These are phyloP conservation scores for Paraphaeosphaeria sporulosa DNA, from an alignment of 2,329 filamentous ascomycete genomes.

Conservation along the genomic window DNA sequence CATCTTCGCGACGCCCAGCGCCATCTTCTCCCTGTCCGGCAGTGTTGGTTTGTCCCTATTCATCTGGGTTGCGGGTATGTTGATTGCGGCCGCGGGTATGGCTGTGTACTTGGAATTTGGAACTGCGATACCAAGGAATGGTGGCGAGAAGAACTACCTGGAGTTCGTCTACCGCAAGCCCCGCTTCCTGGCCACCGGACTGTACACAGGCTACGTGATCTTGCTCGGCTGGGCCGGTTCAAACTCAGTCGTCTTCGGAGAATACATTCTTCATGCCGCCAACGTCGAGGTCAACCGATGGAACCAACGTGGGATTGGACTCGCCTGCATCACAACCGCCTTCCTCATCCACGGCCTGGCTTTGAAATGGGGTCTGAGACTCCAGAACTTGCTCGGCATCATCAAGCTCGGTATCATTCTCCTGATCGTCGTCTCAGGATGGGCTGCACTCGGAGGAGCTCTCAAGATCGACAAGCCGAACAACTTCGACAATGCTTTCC, in stretches of 20 bases:
- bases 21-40: conserved; percentile 65
- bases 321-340: conserved; percentile 71
- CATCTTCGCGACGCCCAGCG: conserved; percentile 70
- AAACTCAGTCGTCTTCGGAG: conserved; percentile 74
- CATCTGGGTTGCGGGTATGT: conserved; percentile 68
- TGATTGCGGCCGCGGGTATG: conserved; percentile 69
- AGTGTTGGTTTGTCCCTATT: conserved; percentile 69
- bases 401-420: conserved; percentile 73
- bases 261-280: conserved; percentile 73
- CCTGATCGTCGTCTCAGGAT: conserved; percentile 70
- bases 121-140: conserved; percentile 69
- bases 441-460: conserved; percentile 67
- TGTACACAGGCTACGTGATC: conserved; percentile 68
- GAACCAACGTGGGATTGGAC: conserved; percentile 71
- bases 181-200: conserved; percentile 66
- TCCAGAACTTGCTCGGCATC: conserved; percentile 71
- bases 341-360: conserved; percentile 71
- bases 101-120: conserved; percentile 73
- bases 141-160: conserved; percentile 73
- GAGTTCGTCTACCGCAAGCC: conserved; percentile 70
- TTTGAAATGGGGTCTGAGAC: conserved; percentile 70
- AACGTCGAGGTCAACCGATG: conserved; percentile 68
- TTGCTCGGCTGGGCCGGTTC: conserved; percentile 69
- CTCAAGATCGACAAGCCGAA: conserved; percentile 67
- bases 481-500: conserved; percentile 70